phyloP scores from a whole-genome alignment of 2,329 filamentous ascomycete species.

The Parafenestella ontariensis region DNA sequence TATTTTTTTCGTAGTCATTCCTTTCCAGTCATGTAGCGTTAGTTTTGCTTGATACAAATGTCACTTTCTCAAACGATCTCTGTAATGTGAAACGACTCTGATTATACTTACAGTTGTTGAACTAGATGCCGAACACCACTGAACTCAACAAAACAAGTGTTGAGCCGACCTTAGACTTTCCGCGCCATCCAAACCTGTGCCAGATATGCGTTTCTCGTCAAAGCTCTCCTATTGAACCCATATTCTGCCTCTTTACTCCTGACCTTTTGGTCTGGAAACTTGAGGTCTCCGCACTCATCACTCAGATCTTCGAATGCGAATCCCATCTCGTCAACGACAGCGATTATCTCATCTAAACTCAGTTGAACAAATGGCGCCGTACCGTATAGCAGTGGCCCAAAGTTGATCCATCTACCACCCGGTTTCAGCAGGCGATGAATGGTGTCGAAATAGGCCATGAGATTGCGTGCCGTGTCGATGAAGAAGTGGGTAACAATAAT shows the following conservation, averaged over 20 bases:
- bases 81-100: background rate
- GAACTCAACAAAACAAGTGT: no score
- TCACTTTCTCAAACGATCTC: no score
- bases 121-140: no score
- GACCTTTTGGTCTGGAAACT: conserved; percentile 51
- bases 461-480: conserved; percentile 66
- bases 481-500: conserved; percentile 65
- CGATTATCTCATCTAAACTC: conserved; percentile 61
- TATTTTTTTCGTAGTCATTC: no score
- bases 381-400: conserved; percentile 64
- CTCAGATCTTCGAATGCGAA: conserved; percentile 59
- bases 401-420: conserved; percentile 64
- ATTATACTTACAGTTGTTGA: no score
- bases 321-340: conserved; percentile 57
- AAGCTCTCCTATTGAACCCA: conserved; percentile 58
- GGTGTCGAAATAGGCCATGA: conserved; percentile 63
- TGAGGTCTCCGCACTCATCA: conserved; percentile 52
- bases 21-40: no score
- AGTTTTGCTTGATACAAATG: no score
- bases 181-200: conserved; percentile 63
- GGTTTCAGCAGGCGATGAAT: conserved; percentile 57
- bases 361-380: conserved; percentile 63
- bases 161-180: conserved; percentile 32
- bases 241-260: conserved; percentile 60
- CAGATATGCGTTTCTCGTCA: conserved; percentile 62